These are phyloP conservation scores for Sporothrix euskadiensis DNA, from an alignment of 2,329 filamentous ascomycete genomes.

Conservation along the genomic window DNA sequence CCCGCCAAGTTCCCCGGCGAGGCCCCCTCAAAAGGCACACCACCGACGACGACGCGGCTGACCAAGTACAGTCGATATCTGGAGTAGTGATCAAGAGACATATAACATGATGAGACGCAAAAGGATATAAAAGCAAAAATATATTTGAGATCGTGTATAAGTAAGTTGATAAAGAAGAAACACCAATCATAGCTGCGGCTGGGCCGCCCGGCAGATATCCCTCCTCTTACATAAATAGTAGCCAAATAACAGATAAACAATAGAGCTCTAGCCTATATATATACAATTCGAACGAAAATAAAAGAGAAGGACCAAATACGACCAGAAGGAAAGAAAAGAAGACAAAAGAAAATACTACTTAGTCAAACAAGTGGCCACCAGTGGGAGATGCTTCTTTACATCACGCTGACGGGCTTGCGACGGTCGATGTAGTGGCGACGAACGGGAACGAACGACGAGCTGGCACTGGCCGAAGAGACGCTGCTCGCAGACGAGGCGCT, in stretches of 20 bases:
- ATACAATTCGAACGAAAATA: background rate
- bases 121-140: background rate
- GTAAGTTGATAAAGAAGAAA: no score
- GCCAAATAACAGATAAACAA: no score
- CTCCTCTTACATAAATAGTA: no score
- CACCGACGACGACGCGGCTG: background rate
- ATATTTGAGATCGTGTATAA: background rate
- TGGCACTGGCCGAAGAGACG: background rate
- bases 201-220: no score
- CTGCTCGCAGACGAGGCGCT: background rate
- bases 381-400: background rate
- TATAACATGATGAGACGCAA: background rate
- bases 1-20: constrained; percentile 19
- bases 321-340: background rate
- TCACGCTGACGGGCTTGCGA: background rate
- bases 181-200: no score
- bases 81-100: background rate
- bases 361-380: background rate
- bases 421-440: background rate
- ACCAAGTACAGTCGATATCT: background rate
- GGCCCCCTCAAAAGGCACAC: background rate
- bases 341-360: background rate
- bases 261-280: no score
- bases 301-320: background rate
- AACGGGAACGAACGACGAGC: background rate